Evolutionary conservation across 768 basidiomycete species (phyloP).

Genomic region (Pisolithus marmoratus): DNA sequence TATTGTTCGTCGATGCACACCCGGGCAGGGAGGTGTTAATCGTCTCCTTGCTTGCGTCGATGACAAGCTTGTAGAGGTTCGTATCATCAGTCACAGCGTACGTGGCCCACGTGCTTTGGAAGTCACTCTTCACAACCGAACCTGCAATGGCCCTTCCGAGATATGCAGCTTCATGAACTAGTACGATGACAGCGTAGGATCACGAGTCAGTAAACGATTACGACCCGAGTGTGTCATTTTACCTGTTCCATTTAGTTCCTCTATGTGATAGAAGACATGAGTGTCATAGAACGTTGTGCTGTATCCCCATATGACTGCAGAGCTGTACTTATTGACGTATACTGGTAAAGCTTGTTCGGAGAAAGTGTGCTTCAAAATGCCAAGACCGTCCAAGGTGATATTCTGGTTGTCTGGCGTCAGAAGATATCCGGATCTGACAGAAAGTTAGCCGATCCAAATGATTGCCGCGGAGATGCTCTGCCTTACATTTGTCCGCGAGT

Average conservation of each 20-base stretch:
- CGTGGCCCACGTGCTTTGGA: constrained; percentile 7
- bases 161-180: constrained; percentile 12
- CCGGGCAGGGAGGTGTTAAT: constrained; percentile 6
- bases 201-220: background rate
- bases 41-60: background rate
- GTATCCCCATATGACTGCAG: constrained; percentile 7
- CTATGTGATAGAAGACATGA: constrained; percentile 10
- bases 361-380: constrained; percentile 9
- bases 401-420: background rate
- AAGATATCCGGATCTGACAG: constrained; percentile 2
- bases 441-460: background rate
- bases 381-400: constrained; percentile 5
- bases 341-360: constrained; percentile 1
- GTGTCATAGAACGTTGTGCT: constrained; percentile 10
- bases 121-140: background rate
- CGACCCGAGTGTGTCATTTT: background rate
- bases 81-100: constrained; percentile 9
- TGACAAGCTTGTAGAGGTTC: constrained; percentile 1
- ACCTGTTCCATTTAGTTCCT: constrained; percentile 10
- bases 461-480: no score
- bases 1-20: background rate
- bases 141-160: constrained; percentile 7
- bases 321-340: constrained; percentile 6
- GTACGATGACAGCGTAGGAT: background rate
- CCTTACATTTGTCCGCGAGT: constrained; percentile 12